Percentiles rank a stretch among this genome's conserved stretches.
These are phyloP conservation scores for Boletus edulis DNA, from an alignment of 768 basidiomycete species.

Conservation along the genomic window DNA sequence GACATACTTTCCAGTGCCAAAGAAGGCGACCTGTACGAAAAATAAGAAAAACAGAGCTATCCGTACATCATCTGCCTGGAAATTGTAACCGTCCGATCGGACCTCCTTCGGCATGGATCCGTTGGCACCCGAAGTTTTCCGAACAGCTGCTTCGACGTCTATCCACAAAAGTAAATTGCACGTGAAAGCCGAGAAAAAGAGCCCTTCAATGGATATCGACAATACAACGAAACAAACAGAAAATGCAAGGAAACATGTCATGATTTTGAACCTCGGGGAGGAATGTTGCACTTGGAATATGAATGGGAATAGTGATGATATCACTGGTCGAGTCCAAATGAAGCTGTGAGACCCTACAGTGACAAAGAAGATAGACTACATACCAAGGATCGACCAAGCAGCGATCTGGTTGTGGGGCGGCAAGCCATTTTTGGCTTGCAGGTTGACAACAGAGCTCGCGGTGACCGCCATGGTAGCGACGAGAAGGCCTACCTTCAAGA, in stretches of 20 bases:
- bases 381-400: conserved; percentile 69
- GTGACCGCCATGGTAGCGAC: conserved; percentile 51
- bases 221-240: conserved; percentile 74
- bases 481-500: conserved; percentile 43
- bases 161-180: conserved; percentile 66
- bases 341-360: not conserved
- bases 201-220: conserved; percentile 77
- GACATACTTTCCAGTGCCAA: conserved; percentile 79
- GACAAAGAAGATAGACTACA: conserved; percentile 15
- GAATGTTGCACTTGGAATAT: conserved; percentile 33
- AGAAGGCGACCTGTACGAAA: conserved; percentile 85
- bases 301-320: conserved; percentile 54
- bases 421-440: conserved; percentile 67
- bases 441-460: conserved; percentile 50
- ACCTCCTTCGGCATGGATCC: conserved; percentile 1
- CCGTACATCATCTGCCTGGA: conserved; percentile 61
- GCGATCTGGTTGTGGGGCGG: conserved; percentile 55
- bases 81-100: conserved; percentile 33
- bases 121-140: conserved; percentile 1
- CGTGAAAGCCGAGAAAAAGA: conserved; percentile 75
- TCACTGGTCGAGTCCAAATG: conserved; percentile 40
- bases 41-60: conserved; percentile 82
- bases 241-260: conserved; percentile 68
- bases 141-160: conserved; percentile 48
- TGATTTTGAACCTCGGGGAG: conserved; percentile 47